Evolutionary conservation across 148 eudicot genomes (phyloP).

Genomic region (Selenicereus undatus): DNA sequence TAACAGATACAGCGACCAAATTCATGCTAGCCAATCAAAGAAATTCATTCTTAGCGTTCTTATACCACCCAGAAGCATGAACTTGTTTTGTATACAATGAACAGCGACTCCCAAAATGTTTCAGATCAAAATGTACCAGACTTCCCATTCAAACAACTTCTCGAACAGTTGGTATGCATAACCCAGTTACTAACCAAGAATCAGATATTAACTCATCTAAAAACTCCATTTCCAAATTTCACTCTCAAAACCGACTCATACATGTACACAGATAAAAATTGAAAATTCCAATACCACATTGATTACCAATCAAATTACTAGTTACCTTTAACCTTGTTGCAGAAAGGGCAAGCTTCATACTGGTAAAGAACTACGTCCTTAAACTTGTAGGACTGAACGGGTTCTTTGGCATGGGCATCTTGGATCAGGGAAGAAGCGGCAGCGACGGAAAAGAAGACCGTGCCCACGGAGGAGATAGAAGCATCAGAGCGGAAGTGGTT

Average conservation of each 20-base stretch:
- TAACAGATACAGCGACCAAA: background rate
- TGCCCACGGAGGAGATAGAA: conserved; percentile 30
- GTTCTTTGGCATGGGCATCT: conserved; percentile 56
- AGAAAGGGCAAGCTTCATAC: conserved; percentile 97
- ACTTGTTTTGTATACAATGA: background rate
- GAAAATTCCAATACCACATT: background rate
- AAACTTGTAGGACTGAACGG: conserved; percentile 22
- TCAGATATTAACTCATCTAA: background rate
- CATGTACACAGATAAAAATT: background rate
- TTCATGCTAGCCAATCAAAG: background rate
- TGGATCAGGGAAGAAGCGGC: conserved; percentile 37
- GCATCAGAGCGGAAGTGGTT: conserved; percentile 4
- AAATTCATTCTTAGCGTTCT: background rate
- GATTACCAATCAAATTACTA: background rate
- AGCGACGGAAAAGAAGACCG: conserved; percentile 44
- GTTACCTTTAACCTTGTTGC: conserved; percentile 92
- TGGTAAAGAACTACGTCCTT: conserved; percentile 86
- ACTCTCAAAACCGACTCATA: background rate
- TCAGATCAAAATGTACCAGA: background rate
- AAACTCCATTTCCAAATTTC: background rate
- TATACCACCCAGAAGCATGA: background rate
- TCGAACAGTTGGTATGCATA: conserved; percentile 22
- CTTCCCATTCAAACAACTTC: background rate
- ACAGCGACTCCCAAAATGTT: background rate
- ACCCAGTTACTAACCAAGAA: background rate